These are phyloP conservation scores for Bretziella fagacearum DNA, from an alignment of 2,329 filamentous ascomycete genomes.

Conservation along the genomic window DNA sequence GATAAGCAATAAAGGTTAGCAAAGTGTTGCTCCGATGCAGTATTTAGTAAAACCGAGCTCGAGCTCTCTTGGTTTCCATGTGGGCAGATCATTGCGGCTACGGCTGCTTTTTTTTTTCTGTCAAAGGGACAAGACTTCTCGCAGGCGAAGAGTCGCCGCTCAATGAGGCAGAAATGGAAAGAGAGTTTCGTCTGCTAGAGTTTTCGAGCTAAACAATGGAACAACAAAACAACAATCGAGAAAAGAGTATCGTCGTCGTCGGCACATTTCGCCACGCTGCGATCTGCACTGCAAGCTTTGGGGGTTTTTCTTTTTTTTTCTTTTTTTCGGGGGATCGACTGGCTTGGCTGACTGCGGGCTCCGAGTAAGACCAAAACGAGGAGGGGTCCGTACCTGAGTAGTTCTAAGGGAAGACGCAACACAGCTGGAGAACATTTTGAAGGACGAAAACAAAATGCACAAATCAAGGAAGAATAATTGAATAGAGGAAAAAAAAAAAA, in stretches of 20 bases:
- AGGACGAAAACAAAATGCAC: conserved; percentile 7
- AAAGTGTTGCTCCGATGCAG: conserved; percentile 7
- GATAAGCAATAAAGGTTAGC: conserved; percentile 2
- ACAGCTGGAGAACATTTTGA: conserved; percentile 15
- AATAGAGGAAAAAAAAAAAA: conserved; percentile 14
- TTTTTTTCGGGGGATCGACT: neutral
- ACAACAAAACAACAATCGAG: no score
- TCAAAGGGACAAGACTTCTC: neutral
- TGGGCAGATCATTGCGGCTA: conserved; percentile 11
- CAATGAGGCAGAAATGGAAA: neutral
- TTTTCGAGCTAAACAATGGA: no score
- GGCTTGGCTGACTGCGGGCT: neutral
- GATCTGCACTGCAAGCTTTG: no score
- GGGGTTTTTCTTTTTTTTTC: neutral
- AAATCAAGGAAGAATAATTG: conserved; percentile 13
- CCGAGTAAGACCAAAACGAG: neutral
- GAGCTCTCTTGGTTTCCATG: no score
- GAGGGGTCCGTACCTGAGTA: conserved; percentile 6
- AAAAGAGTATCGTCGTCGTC: no score
- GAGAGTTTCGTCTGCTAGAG: neutral
- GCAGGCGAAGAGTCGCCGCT: neutral
- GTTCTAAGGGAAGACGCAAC: conserved; percentile 14
- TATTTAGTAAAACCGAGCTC: conserved; percentile 14
- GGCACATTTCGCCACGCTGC: no score
- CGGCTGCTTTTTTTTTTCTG: conserved; percentile 7